These are phyloP conservation scores for Phytophthora sojae DNA, from an alignment of 352 stramenopile genomes.

Conservation along the genomic window DNA sequence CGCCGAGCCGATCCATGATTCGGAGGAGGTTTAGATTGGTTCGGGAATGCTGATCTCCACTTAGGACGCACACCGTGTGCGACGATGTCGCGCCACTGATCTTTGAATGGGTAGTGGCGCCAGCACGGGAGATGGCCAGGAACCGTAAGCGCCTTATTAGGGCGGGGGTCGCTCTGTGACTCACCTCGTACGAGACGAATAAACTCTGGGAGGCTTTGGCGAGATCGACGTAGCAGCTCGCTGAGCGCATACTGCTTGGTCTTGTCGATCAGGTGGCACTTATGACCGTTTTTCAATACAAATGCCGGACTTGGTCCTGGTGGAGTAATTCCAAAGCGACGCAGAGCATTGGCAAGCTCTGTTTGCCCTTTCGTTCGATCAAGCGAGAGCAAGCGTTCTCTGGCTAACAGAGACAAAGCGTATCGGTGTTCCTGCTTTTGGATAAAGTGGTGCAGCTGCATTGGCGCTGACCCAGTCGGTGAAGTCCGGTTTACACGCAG, in stretches of 20 bases:
- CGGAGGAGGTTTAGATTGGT: background rate
- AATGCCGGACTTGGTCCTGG: background rate
- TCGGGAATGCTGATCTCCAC: background rate
- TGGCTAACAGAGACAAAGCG: no score
- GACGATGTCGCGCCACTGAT: background rate
- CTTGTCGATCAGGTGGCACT: background rate
- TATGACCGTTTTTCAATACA: background rate
- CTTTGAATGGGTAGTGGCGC: background rate
- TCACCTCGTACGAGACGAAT: background rate
- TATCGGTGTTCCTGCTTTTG: no score
- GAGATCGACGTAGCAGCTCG: background rate
- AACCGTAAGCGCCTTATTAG: background rate
- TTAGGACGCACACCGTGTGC: background rate
- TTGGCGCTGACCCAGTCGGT: no score
- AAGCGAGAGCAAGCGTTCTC: no score
- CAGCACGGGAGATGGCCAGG: background rate
- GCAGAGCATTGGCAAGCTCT: background rate
- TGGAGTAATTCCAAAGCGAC: background rate
- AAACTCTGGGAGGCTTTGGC: background rate
- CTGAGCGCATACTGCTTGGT: background rate
- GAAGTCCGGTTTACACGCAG: no score
- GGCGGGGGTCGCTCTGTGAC: background rate
- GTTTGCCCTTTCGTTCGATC: no score
- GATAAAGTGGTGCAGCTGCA: no score
- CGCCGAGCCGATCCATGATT: background rate